Percentiles rank a stretch among this genome's conserved stretches.
Evolutionary conservation across 2,329 filamentous ascomycete genomes (phyloP).

Genomic region (Verticillium isaacii): DNA sequence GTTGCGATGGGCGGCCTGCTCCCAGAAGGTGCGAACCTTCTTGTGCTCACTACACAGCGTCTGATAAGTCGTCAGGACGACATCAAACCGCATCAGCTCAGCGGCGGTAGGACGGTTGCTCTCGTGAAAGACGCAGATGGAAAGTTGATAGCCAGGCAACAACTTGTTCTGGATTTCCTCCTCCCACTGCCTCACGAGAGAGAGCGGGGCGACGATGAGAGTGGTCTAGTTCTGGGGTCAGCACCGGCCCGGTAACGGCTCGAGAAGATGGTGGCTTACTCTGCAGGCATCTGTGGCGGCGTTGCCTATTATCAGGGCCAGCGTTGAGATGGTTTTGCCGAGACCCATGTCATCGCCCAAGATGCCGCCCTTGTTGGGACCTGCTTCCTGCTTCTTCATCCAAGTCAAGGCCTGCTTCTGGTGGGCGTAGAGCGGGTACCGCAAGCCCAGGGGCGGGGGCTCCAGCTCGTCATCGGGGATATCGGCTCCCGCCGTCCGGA

Average conservation of each 20-base stretch:
- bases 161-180: conserved; percentile 72
- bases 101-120: conserved; percentile 48
- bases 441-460: conserved; percentile 65
- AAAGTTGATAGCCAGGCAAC: conserved; percentile 52
- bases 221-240: conserved; percentile 51
- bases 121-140: conserved; percentile 66
- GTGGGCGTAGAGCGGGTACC: conserved; percentile 69
- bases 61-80: conserved; percentile 76
- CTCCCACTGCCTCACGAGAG: conserved; percentile 80
- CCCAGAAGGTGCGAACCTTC: conserved; percentile 48
- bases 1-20: conserved; percentile 37
- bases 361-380: conserved; percentile 72
- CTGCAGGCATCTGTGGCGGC: conserved; percentile 46
- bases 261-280: conserved; percentile 16
- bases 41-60: conserved; percentile 65
- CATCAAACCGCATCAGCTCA: conserved; percentile 61
- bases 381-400: conserved; percentile 70
- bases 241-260: neutral
- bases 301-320: conserved; percentile 69
- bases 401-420: conserved; percentile 75
- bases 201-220: conserved; percentile 77
- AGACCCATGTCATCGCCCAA: conserved; percentile 80
- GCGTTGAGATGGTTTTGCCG: conserved; percentile 78
- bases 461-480: conserved; percentile 57
- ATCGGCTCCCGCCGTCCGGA: conserved; percentile 35